Base-by-base conservation (phyloP, 495 filamentous ascomycete genomes). In the Pyrenula massariospora region DNA sequence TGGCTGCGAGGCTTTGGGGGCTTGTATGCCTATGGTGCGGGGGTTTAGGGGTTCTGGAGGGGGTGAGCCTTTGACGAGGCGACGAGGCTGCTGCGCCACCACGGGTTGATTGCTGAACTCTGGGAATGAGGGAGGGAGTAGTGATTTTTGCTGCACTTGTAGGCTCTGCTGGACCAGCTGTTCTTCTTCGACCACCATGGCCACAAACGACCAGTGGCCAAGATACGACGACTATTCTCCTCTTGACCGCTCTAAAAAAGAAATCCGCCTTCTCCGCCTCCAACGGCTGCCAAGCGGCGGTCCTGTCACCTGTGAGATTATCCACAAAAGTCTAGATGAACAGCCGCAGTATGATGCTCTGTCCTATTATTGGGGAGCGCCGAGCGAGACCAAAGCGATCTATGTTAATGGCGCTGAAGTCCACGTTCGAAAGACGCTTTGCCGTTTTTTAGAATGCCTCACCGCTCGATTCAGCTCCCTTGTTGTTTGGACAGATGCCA, bases 261-360 rank as follows among this genome's bases (percentile, higher is more conserved):
- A 42, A 15, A 42, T 42, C 31, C 31, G 31, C 31, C 31, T 42
- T 15, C 31, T 42, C 5, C 31, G 31, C 31, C 5, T 42, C 15
- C 31, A 42, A 42, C 31, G 31, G 31, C 31, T 15, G 15, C 5
- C 31, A 15, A 15, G 8, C 15, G 31, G 15, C 15, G 31, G 31
- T 42, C 31, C 31, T 42, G 31, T 42, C 31, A 8, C 31, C 8
- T 42, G 31, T 15, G 31, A 15, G 31, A 5, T 42, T 42, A 42
- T 42, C 15, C 31, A 42, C 31, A 5, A 15, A 15, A 42, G 31
- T 42, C 31, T 42, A 42, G 15, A 42, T 52, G 50, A 52, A 10
- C 50, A 52, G 19, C 50, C 22, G 50, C 19, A 52, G 5, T 52
- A 52, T 52, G 50, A 52, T 21, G 50, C 50, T 52, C 50, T 52